Evolutionary conservation across 345 rosid species (phyloP).

Genomic region (Cardiospermum halicacabum): DNA sequence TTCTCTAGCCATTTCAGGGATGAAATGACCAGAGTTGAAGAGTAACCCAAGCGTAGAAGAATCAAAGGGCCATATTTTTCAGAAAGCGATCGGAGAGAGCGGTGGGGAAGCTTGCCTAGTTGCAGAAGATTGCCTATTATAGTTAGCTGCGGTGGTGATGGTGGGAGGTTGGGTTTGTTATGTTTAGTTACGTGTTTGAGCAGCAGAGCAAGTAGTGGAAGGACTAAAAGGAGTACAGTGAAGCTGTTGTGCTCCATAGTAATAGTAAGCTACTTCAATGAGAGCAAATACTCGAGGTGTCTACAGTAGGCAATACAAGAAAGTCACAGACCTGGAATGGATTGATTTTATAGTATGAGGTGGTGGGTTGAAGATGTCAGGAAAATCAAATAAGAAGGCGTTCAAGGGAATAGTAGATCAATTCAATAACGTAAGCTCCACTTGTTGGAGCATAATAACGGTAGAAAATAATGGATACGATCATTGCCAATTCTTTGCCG

Average conservation of each 20-base stretch:
- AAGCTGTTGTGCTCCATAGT: background rate
- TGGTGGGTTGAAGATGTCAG: too few relatives aligned
- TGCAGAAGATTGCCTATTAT: background rate
- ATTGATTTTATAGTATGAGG: too few relatives aligned
- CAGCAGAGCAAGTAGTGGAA: background rate
- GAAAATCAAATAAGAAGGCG: too few relatives aligned
- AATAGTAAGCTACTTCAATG: too few relatives aligned
- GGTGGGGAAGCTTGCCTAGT: background rate
- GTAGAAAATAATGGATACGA: too few relatives aligned
- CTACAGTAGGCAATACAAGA: too few relatives aligned
- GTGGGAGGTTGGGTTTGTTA: background rate
- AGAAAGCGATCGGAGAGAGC: background rate
- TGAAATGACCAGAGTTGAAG: background rate
- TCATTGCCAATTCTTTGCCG: too few relatives aligned
- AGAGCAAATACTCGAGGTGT: too few relatives aligned
- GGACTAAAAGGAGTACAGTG: background rate
- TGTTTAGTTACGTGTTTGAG: background rate
- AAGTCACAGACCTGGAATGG: too few relatives aligned
- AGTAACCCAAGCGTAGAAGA: background rate
- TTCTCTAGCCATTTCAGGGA: conserved; percentile 14
- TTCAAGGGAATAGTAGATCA: too few relatives aligned
- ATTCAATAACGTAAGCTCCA: too few relatives aligned
- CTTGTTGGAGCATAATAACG: too few relatives aligned
- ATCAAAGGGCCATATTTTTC: background rate
- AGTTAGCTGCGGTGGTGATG: background rate